Conservation (phyloP, 345 rosid species). For the Corchorus capsularis region DNA sequence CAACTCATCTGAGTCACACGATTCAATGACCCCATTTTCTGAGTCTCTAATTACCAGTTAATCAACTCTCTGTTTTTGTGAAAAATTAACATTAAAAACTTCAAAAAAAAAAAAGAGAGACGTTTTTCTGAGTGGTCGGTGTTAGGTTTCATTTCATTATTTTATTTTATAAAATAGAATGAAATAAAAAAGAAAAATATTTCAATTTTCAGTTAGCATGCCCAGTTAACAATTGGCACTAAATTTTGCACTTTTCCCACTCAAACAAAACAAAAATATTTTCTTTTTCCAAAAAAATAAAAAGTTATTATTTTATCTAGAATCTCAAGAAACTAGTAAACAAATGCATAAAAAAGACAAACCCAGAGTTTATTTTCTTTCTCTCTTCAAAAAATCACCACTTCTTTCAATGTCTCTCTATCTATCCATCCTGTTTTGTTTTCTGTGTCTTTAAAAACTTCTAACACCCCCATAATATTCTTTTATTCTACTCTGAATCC, state of each 20-base stretch:
- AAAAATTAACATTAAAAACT: background rate
- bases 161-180: too few relatives aligned
- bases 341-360: background rate
- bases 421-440: background rate
- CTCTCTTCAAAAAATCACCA: slow-evolving; percentile 10
- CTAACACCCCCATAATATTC: slow-evolving; percentile 15
- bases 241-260: background rate
- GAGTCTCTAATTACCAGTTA: background rate
- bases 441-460: slow-evolving; percentile 14
- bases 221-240: slow-evolving; percentile 29
- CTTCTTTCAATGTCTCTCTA: slow-evolving; percentile 5
- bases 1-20: background rate
- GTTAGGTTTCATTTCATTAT: slow-evolving; percentile 25
- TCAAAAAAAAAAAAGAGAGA: background rate
- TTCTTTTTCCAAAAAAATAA: background rate
- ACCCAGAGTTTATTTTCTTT: slow-evolving; percentile 16
- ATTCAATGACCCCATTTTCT: slow-evolving; percentile 8
- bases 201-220: slow-evolving; percentile 26
- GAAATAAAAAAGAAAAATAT: background rate
- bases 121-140: slow-evolving; percentile 16
- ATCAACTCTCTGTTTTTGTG: background rate
- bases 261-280: background rate
- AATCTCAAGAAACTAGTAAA: background rate
- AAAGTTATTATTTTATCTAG: background rate
- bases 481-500: slow-evolving; percentile 31